phyloP scores from a whole-genome alignment of 305 asterid genomes.

The Rubia peregrina region DNA sequence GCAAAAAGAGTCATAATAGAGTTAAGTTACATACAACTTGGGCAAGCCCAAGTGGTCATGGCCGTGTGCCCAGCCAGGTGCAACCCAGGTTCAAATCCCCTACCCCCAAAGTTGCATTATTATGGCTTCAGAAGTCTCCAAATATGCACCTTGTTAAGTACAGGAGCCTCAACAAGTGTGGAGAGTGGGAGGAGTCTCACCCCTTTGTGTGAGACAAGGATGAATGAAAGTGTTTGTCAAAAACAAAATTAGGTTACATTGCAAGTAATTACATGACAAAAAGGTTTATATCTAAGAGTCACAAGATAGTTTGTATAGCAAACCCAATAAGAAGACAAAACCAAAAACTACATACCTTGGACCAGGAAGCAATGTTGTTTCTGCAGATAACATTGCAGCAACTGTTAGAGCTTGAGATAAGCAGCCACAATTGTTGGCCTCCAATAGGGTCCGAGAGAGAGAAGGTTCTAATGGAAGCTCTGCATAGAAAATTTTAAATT shows the following conservation, averaged over 20 bases:
- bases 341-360: constrained; percentile 42
- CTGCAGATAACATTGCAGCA: constrained; percentile 93
- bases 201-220: neutral
- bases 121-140: neutral
- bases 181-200: too few species aligned
- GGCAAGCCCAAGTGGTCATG: too few species aligned
- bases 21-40: neutral
- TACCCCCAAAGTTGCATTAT: too few species aligned
- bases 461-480: constrained; percentile 98
- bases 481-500: constrained; percentile 35
- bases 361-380: constrained; percentile 61
- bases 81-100: too few species aligned
- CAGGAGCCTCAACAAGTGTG: too few species aligned
- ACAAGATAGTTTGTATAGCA: neutral
- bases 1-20: neutral
- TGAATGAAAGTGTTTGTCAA: too few species aligned
- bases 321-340: neutral
- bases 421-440: constrained; percentile 85
- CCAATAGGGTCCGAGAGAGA: constrained; percentile 82
- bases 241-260: neutral
- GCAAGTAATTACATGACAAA: neutral
- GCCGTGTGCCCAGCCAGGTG: too few species aligned
- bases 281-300: neutral
- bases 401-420: constrained; percentile 85
- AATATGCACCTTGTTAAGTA: too few species aligned